Percentiles rank a stretch among this genome's conserved stretches.
These are phyloP conservation scores for Withania somnifera DNA, from an alignment of 305 asterid genomes.

Conservation along the genomic window DNA sequence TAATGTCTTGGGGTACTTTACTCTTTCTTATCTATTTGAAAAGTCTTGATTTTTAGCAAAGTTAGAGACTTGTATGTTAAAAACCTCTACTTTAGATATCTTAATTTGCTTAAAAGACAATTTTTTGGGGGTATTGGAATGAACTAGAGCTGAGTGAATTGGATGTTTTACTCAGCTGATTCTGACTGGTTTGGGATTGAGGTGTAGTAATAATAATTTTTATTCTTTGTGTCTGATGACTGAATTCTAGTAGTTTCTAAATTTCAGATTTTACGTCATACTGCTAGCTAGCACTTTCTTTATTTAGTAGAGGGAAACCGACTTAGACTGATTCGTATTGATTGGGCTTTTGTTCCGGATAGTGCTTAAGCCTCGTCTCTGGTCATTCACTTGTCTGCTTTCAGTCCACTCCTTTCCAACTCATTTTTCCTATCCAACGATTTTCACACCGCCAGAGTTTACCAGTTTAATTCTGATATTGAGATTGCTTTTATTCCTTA, in stretches of 20 bases:
- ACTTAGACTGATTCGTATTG: no score
- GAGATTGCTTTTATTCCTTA: background rate
- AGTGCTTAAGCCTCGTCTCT: no score
- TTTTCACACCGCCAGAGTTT: background rate
- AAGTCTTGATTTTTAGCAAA: background rate
- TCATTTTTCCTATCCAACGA: no score
- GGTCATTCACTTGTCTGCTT: no score
- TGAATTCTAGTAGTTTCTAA: background rate
- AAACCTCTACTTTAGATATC: background rate
- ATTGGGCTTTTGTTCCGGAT: no score
- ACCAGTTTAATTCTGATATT: background rate
- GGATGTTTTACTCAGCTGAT: background rate
- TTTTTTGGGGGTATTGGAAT: background rate
- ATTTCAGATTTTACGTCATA: background rate
- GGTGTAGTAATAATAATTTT: background rate
- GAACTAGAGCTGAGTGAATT: background rate
- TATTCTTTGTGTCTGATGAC: background rate
- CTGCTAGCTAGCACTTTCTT: background rate
- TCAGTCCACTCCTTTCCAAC: no score
- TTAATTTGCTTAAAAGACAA: background rate
- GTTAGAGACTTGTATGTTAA: background rate
- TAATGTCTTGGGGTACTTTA: slow-evolving; percentile 74
- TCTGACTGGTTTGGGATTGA: background rate
- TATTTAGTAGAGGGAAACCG: background rate
- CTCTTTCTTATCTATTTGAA: background rate